phyloP scores from a whole-genome alignment of 2,329 filamentous ascomycete genomes.

The Claviceps sp. region DNA sequence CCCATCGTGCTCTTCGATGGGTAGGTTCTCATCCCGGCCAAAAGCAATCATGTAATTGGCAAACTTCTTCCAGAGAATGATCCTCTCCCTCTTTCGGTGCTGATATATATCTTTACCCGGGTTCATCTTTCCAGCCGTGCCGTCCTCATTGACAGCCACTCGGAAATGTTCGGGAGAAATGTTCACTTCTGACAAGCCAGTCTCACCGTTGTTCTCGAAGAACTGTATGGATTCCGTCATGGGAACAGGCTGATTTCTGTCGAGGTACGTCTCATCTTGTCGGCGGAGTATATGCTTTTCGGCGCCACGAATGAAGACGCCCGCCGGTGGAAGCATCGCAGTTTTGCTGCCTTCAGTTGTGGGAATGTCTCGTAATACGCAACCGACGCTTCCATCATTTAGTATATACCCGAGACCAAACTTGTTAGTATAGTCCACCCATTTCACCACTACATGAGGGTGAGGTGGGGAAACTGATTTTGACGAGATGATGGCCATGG shows the following conservation, averaged over 20 bases:
- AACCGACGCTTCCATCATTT: slow-evolving; percentile 69
- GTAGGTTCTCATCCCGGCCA: slow-evolving; percentile 52
- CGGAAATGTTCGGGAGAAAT: slow-evolving; percentile 51
- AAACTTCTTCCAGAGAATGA: slow-evolving; percentile 60
- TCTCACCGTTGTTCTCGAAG: slow-evolving; percentile 56
- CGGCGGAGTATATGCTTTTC: slow-evolving; percentile 55
- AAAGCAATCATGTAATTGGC: slow-evolving; percentile 64
- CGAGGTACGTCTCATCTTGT: slow-evolving; percentile 39
- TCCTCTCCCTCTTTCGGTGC: slow-evolving; percentile 50
- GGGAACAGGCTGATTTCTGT: slow-evolving; percentile 49
- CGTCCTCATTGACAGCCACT: slow-evolving; percentile 40
- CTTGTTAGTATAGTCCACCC: slow-evolving; percentile 83
- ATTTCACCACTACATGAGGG: slow-evolving; percentile 58
- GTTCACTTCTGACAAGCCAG: slow-evolving; percentile 48
- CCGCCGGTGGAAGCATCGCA: slow-evolving; percentile 51
- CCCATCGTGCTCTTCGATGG: slow-evolving; percentile 31
- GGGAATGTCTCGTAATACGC: slow-evolving; percentile 45
- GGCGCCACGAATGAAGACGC: slow-evolving; percentile 57
- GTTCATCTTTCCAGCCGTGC: slow-evolving; percentile 46
- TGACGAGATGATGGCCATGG: slow-evolving; percentile 45
- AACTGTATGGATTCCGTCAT: slow-evolving; percentile 53
- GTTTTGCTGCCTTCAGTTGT: slow-evolving; percentile 35
- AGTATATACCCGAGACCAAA: slow-evolving; percentile 76
- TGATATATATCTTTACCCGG: slow-evolving; percentile 52
- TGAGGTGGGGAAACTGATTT: slow-evolving; percentile 40